Conservation (phyloP, 2,329 filamentous ascomycete genomes). For the Thyridium curvatum region DNA sequence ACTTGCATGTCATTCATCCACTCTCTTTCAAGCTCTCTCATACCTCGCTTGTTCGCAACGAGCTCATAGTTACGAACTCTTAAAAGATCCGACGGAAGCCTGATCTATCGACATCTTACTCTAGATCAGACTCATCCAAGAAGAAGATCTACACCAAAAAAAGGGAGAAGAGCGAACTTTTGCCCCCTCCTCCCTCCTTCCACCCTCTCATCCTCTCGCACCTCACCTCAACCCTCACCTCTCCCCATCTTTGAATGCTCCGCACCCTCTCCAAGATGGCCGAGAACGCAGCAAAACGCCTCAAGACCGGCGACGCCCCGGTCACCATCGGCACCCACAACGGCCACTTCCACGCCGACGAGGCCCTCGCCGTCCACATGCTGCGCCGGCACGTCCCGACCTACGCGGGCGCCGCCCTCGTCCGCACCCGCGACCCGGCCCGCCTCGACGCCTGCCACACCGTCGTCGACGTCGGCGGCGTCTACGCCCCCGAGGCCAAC, state of each 20-base stretch:
- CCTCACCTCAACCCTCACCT: neutral
- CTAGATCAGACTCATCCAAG: no score
- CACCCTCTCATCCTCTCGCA: neutral
- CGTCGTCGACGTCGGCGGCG: slow-evolving; percentile 95
- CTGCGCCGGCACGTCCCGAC: slow-evolving; percentile 74
- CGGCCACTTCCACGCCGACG: slow-evolving; percentile 98
- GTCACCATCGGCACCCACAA: slow-evolving; percentile 88
- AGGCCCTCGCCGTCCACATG: slow-evolving; percentile 94
- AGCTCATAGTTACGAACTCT: no score
- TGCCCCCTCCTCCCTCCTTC: neutral
- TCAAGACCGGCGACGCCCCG: slow-evolving; percentile 60
- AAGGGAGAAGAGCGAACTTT: no score
- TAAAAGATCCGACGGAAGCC: no score
- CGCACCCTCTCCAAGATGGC: slow-evolving; percentile 47
- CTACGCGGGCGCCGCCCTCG: slow-evolving; percentile 66
- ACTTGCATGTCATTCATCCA: no score
- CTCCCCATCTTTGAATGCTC: slow-evolving; percentile 28
- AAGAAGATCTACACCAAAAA: no score
- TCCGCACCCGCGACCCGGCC: slow-evolving; percentile 82
- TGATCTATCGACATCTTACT: no score
- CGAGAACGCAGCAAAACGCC: slow-evolving; percentile 69
- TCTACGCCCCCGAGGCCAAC: slow-evolving; percentile 71
- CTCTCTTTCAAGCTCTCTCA: no score
- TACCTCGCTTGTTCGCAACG: no score
- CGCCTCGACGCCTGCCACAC: slow-evolving; percentile 80